These are phyloP conservation scores for Gloeostereum incarnatum DNA, from an alignment of 768 basidiomycete genomes.

Conservation along the genomic window DNA sequence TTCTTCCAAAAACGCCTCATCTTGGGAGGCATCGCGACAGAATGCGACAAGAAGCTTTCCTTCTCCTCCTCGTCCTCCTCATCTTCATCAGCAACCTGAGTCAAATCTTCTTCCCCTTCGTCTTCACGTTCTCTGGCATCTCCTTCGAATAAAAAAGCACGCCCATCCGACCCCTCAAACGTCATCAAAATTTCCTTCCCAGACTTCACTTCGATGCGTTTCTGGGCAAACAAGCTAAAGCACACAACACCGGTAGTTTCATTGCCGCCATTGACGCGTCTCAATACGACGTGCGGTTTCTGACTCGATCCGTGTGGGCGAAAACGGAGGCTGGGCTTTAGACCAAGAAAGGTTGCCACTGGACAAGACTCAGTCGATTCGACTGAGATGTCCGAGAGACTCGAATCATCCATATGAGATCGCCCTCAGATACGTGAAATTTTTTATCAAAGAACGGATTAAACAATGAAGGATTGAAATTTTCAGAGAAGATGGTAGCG, in stretches of 20 bases:
- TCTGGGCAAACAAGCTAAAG: conserved; percentile 60
- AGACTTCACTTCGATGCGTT: conserved; percentile 60
- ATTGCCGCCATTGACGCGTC: conserved; percentile 45
- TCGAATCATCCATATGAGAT: conserved; percentile 30
- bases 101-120: conserved; percentile 28
- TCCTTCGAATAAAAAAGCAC: conserved; percentile 50
- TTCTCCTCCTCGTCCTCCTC: conserved; percentile 16
- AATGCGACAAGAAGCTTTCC: conserved; percentile 10
- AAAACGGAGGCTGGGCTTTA: conserved; percentile 55
- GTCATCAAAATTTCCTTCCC: conserved; percentile 64
- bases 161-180: conserved; percentile 42
- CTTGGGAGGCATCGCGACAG: conserved; percentile 44
- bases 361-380: conserved; percentile 17
- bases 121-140: conserved; percentile 27
- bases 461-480: too few relatives aligned
- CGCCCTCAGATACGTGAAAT: too few relatives aligned
- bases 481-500: too few relatives aligned
- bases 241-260: conserved; percentile 31
- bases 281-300: conserved; percentile 60
- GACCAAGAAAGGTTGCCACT: conserved; percentile 48
- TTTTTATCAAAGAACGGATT: too few relatives aligned
- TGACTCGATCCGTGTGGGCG: conserved; percentile 56
- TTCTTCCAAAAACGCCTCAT: conserved; percentile 54
- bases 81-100: conserved; percentile 30
- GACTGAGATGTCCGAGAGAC: conserved; percentile 24